Conservation (phyloP, 73 alveolate species). For the Tetrahymena elliotti region DNA sequence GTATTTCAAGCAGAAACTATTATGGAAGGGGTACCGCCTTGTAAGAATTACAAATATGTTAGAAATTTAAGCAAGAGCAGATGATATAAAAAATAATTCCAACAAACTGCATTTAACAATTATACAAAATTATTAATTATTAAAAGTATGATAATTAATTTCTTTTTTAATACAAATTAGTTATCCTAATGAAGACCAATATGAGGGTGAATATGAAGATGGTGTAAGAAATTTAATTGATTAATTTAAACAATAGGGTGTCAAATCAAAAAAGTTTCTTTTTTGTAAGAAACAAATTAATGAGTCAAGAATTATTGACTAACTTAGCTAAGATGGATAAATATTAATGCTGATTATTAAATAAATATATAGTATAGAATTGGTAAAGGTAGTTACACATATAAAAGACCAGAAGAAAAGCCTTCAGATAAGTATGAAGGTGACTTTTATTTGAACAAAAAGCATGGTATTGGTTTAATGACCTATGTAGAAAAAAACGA, state of each 20-base stretch:
- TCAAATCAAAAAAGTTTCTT: not conserved
- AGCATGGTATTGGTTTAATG: conserved; percentile 90
- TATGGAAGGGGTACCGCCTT: conserved; percentile 70
- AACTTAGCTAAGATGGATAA: too few species aligned
- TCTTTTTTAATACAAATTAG: not conserved
- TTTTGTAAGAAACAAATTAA: too few species aligned
- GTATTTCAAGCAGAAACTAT: conserved; percentile 51
- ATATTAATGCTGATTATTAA: not conserved
- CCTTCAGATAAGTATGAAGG: conserved; percentile 79
- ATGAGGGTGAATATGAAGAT: conserved; percentile 74
- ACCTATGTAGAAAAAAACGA: conserved; percentile 76
- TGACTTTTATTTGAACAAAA: conserved; percentile 63
- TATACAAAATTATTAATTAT: not conserved
- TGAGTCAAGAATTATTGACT: too few species aligned
- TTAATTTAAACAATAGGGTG: not conserved
- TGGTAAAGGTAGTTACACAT: conserved; percentile 51
- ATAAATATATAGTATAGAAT: conserved; percentile 25
- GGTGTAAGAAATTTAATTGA: conserved; percentile 48
- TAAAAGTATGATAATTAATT: not conserved
- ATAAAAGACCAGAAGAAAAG: conserved; percentile 5
- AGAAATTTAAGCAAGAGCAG: not conserved
- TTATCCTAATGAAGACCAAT: conserved; percentile 62
- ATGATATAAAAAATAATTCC: too few species aligned
- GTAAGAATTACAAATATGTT: not conserved
- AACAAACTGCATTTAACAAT: not conserved